Percentiles rank a stretch among this genome's conserved stretches.
Evolutionary conservation across 2,329 filamentous ascomycete species (phyloP).

Genomic region (Chalara sp.): DNA sequence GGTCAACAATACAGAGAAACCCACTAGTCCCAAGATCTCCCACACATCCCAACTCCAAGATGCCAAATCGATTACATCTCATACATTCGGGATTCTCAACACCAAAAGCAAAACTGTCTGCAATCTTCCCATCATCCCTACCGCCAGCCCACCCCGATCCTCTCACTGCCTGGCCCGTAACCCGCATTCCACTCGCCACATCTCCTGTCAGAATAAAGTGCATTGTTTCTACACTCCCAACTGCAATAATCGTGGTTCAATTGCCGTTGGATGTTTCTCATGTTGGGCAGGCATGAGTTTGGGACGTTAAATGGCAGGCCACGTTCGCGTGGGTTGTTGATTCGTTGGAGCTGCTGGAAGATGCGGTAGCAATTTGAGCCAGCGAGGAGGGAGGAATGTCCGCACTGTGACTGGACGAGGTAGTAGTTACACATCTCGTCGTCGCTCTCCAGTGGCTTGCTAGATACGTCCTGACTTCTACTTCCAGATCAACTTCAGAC

Average conservation of each 20-base stretch:
- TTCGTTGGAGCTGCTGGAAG: conserved; percentile 25
- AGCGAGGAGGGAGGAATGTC: conserved; percentile 22
- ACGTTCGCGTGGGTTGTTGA: conserved; percentile 21
- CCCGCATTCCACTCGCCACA: conserved; percentile 20
- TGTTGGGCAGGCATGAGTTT: conserved; percentile 18
- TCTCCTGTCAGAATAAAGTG: conserved; percentile 12
- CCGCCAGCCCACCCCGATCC: conserved; percentile 26
- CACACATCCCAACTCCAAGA: neutral
- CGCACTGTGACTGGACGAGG: conserved; percentile 20
- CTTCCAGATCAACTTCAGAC: no score
- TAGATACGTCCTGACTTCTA: no score
- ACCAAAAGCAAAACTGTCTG: no score
- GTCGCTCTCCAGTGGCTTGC: neutral
- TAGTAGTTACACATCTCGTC: conserved; percentile 25
- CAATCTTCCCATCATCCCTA: conserved; percentile 5
- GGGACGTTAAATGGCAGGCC: conserved; percentile 22
- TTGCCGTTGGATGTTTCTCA: conserved; percentile 14
- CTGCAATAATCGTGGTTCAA: conserved; percentile 17
- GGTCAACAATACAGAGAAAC: no score
- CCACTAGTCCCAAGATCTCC: neutral
- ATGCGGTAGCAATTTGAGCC: conserved; percentile 24
- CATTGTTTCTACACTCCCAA: conserved; percentile 25
- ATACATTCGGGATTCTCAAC: neutral
- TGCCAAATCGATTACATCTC: neutral
- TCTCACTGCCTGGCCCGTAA: conserved; percentile 23